Evolutionary conservation across 2,329 filamentous ascomycete species (phyloP).

Genomic region (Volutella citrinella): DNA sequence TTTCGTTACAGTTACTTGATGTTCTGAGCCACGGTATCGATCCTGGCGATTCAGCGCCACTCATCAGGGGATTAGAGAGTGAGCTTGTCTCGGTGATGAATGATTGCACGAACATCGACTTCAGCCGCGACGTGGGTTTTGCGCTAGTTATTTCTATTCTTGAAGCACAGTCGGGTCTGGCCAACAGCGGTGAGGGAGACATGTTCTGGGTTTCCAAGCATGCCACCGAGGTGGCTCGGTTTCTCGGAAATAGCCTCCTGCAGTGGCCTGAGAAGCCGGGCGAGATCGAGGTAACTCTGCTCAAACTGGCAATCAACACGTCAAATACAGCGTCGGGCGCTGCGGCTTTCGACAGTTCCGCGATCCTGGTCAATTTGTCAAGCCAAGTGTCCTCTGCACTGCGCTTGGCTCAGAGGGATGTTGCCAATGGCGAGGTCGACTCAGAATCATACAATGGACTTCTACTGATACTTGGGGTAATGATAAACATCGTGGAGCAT

Average conservation of each 20-base stretch:
- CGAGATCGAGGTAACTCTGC: slow-evolving; percentile 24
- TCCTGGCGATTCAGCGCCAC: slow-evolving; percentile 22
- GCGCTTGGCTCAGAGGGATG: too few species aligned
- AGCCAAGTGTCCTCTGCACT: too few species aligned
- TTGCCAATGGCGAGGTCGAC: too few species aligned
- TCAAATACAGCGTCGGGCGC: slow-evolving; percentile 80
- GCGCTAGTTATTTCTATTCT: slow-evolving; percentile 41
- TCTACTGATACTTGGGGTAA: slow-evolving; percentile 73
- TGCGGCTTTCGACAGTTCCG: slow-evolving; percentile 62
- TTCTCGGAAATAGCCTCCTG: slow-evolving; percentile 28
- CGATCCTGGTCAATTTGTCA: too few species aligned
- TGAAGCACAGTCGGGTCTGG: slow-evolving; percentile 32
- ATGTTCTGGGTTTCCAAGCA: slow-evolving; percentile 23
- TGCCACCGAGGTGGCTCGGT: slow-evolving; percentile 25
- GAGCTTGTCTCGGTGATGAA: slow-evolving; percentile 25
- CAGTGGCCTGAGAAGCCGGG: slow-evolving; percentile 28
- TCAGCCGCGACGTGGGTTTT: slow-evolving; percentile 34
- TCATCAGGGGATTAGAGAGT: slow-evolving; percentile 27
- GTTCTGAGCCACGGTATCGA: slow-evolving; percentile 28
- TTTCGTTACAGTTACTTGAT: slow-evolving; percentile 64
- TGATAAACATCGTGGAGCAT: slow-evolving; percentile 86
- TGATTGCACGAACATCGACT: slow-evolving; percentile 14
- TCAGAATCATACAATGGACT: slow-evolving; percentile 64
- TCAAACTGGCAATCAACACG: slow-evolving; percentile 73
- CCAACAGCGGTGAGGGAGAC: slow-evolving; percentile 18